Base-by-base conservation (phyloP, 768 basidiomycete species). In the Leccinum ochraceum region DNA sequence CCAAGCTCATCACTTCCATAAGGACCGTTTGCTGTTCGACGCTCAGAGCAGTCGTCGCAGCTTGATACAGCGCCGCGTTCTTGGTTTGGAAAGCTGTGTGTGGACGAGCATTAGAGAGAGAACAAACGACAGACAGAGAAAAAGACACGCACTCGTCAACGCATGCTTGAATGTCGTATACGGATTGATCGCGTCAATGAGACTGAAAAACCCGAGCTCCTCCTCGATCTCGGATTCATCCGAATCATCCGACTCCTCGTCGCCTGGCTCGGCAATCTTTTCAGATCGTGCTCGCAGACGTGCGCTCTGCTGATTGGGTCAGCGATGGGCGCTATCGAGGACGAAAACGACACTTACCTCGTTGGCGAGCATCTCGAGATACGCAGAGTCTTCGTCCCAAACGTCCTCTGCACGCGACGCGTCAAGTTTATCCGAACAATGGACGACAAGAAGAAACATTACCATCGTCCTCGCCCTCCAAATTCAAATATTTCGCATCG, bases 311-410 rank as follows among this genome's bases (percentile, higher is more conserved):
- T 20, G 44, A 3, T 20, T 0, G 44, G 44, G 28, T 51, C 50
- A 51, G 22, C 50, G 28, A 28, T 51, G 28, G 5, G 26, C 26
- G 7, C 2, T 51, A 51, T 5, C 4, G 26, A 17, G 50, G 26
- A 51, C 24, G 0, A 53, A 56, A 11, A 10, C 4, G 64, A 75
- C 28, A 17, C n/a, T 50, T 71, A 90, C 91, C 82, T 94, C 89
- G 66, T 85, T 85, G 7, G 92, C 93, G 36, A 95, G 82, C 81
- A 93, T 77, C 72, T 95, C 92, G 49, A 94, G 80, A 70, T 94
- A 95, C 7, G 89, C 90, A 8, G 92, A 92, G 66, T 94, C 91
- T 60, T 91, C 88, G 67, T 95, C 93, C 87, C 89, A 94, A 16
- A 94, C 91, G 72, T 95, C 94, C 70, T 91, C 92, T 87, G 62